phyloP scores from a whole-genome alignment of 345 rosid species.

The Dipteronia sinensis region DNA sequence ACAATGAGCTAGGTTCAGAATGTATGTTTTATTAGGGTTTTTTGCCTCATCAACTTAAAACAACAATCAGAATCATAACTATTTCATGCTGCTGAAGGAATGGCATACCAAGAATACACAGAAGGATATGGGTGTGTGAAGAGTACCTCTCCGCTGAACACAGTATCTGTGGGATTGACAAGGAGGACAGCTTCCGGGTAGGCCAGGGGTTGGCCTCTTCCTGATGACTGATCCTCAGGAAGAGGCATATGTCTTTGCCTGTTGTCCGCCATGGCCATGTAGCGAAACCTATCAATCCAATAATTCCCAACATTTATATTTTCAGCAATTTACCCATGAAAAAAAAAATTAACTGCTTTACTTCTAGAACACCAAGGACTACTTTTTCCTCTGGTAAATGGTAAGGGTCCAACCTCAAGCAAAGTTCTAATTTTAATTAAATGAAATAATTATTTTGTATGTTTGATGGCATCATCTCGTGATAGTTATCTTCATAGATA shows the following conservation, averaged over 20 bases:
- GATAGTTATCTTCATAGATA: background rate
- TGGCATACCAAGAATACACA: background rate
- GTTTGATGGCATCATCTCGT: background rate
- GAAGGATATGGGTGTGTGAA: conserved; percentile 18
- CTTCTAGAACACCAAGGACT: background rate
- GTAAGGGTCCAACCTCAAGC: background rate
- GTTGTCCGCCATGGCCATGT: conserved; percentile 84
- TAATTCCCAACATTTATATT: conserved; percentile 4
- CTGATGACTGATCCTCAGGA: conserved; percentile 72
- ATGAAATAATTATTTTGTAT: background rate
- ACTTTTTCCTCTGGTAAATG: background rate
- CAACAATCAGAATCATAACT: background rate
- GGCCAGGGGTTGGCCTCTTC: conserved; percentile 69
- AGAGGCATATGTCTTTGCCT: conserved; percentile 88
- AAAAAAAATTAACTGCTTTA: background rate
- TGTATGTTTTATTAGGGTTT: background rate
- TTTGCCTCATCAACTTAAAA: conserved; percentile 3
- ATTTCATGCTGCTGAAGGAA: background rate
- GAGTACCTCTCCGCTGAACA: conserved; percentile 71
- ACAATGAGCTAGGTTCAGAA: conserved; percentile 8
- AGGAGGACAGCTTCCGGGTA: conserved; percentile 87
- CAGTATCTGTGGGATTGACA: conserved; percentile 65
- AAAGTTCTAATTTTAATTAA: background rate
- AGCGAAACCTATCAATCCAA: conserved; percentile 68
- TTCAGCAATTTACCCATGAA: background rate